Evolutionary conservation across 2,329 filamentous ascomycete species (phyloP), one percentile per base, ranked within the genome.

Genomic region (Pyrenophora tritici-repentis): DNA sequence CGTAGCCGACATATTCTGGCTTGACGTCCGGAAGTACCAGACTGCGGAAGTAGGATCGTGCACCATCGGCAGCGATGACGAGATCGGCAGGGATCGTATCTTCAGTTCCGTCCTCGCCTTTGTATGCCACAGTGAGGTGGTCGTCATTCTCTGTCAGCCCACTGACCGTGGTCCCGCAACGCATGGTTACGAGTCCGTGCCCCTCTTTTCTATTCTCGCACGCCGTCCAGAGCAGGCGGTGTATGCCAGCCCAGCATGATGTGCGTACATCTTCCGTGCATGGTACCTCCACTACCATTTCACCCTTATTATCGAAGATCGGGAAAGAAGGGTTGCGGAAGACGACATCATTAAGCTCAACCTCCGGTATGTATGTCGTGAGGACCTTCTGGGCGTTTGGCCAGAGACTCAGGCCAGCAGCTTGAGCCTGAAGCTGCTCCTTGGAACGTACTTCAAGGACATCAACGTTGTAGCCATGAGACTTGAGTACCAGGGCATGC

Each of bases 41-140:
- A 6, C 32, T 43, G 3, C 60, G 60, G n/a, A 57, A 17, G 9
- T 31, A 20, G 1, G 61, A 62, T 6, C 49, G 44, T 16, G 51
- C 57, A 5, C 62, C 62, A 32, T 63, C 62, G 4, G 62, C 59
- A 8, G 51, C 61, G 17, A 63, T 54, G 6, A 65, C 47, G 1
- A 64, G 36, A 36, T 57, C 43, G 4, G 61, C 49, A 4, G 20
- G 36, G 1, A 47, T 34, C 1, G 26, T 24, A 2, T 31, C 12
- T 12, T 56, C 45, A 1, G 14, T 12, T 2, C 47, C 50, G 14
- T 47, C 22, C 18, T 41, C 20, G 31, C 17, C 17, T 14, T 35
- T 48, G 45, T 47, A 49, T 10, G 39, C 26, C 6, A 58, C 45
- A 3, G 33, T 29, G 3, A 61, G 17, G 1, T 29, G 29, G n/a